A percentile compares a stretch with the other conserved stretches of the same genome.
These are phyloP conservation scores for Colletotrichum australisinense DNA, from an alignment of 2,329 filamentous ascomycete species.

Conservation along the genomic window DNA sequence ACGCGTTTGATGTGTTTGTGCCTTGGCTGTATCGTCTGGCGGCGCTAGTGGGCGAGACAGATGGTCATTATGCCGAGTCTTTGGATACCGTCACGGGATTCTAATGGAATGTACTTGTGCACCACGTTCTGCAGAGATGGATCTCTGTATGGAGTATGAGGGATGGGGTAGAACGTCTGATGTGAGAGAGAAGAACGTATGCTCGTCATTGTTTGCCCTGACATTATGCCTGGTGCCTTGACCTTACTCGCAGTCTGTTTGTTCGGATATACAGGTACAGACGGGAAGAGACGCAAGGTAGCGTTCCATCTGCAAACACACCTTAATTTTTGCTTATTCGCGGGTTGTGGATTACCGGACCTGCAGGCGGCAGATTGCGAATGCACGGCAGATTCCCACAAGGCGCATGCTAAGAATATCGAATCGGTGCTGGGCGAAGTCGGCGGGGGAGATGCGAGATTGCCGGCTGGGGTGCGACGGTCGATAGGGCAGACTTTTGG, in stretches of 20 bases:
- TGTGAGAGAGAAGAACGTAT: neutral
- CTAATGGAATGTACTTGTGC: no score
- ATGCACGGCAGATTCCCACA: neutral
- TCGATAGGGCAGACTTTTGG: neutral
- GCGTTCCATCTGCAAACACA: neutral
- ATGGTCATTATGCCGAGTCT: constrained; percentile 14
- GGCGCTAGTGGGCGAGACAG: constrained; percentile 7
- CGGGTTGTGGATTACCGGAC: neutral
- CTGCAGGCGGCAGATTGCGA: neutral
- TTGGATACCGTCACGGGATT: constrained; percentile 10
- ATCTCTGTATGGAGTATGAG: neutral
- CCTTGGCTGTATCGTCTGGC: neutral
- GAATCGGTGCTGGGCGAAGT: neutral
- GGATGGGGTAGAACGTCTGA: neutral
- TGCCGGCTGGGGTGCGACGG: neutral
- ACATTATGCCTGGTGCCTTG: neutral
- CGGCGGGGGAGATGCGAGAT: constrained; percentile 21
- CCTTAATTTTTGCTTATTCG: neutral
- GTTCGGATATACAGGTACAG: neutral
- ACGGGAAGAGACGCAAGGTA: neutral
- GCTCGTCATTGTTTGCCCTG: constrained; percentile 14
- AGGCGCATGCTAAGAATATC: neutral
- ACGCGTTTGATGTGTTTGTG: neutral
- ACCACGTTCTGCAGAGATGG: no score
- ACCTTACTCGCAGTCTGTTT: neutral